phyloP scores from a whole-genome alignment of 2,329 filamentous ascomycete species.

The Xylaria sp. region DNA sequence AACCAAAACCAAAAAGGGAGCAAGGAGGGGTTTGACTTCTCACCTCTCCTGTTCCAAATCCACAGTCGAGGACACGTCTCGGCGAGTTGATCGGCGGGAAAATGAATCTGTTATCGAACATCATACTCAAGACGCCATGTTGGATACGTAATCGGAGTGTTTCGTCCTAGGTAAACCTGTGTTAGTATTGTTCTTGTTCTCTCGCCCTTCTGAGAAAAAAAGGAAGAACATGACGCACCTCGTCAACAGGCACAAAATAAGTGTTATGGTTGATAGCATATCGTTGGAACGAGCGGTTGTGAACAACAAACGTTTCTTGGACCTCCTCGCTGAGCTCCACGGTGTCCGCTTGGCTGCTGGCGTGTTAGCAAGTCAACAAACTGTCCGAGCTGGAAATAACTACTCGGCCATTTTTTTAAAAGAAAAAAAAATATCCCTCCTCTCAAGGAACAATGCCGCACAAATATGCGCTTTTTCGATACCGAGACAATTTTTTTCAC shows the following conservation, averaged over 20 bases:
- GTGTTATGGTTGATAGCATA: conserved; percentile 72
- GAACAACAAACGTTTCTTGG: conserved; percentile 67
- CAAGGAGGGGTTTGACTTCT: conserved; percentile 23
- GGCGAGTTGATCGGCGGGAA: conserved; percentile 73
- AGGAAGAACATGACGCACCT: conserved; percentile 59
- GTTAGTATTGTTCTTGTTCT: conserved; percentile 22
- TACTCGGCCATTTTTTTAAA: conserved; percentile 46
- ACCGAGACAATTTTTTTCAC: conserved; percentile 27
- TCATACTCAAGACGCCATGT: conserved; percentile 69
- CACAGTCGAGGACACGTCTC: conserved; percentile 75
- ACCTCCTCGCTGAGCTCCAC: conserved; percentile 64
- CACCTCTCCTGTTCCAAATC: conserved; percentile 72
- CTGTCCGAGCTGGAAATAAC: conserved; percentile 33
- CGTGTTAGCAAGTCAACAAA: conserved; percentile 41
- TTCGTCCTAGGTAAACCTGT: conserved; percentile 67
- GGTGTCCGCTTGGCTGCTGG: conserved; percentile 55
- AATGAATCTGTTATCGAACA: conserved; percentile 75
- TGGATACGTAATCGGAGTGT: conserved; percentile 71
- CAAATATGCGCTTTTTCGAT: conserved; percentile 19
- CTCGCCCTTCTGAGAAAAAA: not conserved
- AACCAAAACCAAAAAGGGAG: conserved; percentile 6
- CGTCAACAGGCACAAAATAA: conserved; percentile 77
- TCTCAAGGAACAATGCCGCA: conserved; percentile 13
- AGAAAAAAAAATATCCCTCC: conserved; percentile 15
- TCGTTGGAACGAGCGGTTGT: conserved; percentile 74